phyloP scores from a whole-genome alignment of 352 stramenopile genomes.

The Pythium pyrilobum region DNA sequence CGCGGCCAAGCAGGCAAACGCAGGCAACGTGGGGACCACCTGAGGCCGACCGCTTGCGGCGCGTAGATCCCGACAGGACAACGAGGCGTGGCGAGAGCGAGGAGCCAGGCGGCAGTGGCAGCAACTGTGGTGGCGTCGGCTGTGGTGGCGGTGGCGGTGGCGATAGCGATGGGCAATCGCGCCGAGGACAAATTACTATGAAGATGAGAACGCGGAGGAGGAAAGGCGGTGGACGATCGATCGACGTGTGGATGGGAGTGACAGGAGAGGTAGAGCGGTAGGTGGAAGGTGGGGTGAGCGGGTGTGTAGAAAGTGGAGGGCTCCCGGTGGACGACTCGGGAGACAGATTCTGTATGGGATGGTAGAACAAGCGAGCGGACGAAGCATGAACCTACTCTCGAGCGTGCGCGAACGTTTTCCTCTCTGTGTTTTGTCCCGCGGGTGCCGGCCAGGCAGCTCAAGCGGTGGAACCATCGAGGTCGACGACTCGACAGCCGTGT shows the following conservation, averaged over 20 bases:
- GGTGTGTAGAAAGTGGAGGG: slow-evolving; percentile 11
- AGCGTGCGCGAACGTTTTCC: not conserved
- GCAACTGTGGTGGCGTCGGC: slow-evolving; percentile 7
- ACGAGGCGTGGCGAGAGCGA: not conserved
- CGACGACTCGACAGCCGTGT: no score
- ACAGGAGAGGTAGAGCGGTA: not conserved
- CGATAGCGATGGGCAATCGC: slow-evolving; percentile 6
- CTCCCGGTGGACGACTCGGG: not conserved
- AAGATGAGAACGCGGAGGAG: not conserved
- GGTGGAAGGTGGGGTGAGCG: not conserved
- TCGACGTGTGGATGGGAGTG: not conserved
- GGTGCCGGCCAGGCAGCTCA: not conserved
- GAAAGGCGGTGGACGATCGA: not conserved
- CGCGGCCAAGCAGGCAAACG: slow-evolving; percentile 19
- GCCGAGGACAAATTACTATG: not conserved
- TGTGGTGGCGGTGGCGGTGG: slow-evolving; percentile 13
- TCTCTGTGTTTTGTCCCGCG: slow-evolving; percentile 2
- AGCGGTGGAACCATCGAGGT: not conserved
- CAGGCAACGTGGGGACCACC: slow-evolving; percentile 19
- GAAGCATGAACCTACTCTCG: slow-evolving; percentile 7
- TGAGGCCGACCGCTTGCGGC: slow-evolving; percentile 17
- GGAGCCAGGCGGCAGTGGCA: not conserved
- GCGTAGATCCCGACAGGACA: slow-evolving; percentile 1
- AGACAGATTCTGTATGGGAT: slow-evolving; percentile 5
- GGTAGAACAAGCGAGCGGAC: slow-evolving; percentile 15